Conservation (phyloP, 768 basidiomycete species). For the Auriscalpium vulgare region DNA sequence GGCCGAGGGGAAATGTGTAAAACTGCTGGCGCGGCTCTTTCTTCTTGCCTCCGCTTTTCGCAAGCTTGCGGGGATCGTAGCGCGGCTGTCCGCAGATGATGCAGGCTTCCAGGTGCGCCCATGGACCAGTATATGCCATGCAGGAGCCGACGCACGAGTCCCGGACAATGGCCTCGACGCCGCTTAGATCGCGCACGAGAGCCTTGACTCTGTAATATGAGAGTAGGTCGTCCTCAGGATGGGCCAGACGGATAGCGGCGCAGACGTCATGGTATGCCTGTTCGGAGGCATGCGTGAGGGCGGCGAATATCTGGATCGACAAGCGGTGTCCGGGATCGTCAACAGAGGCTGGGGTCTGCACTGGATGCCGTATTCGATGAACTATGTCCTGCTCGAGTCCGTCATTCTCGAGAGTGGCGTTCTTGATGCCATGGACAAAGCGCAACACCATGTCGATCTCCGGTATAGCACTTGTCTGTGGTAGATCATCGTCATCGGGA, state of each 20-base stretch:
- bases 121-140: conserved; percentile 15
- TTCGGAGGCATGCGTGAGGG: conserved; percentile 2
- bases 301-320: conserved; percentile 2
- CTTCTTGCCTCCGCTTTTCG: background rate
- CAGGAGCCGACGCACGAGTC: conserved; percentile 15
- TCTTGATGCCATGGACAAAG: background rate
- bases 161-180: background rate
- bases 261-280: conserved; percentile 4
- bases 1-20: conserved; percentile 15
- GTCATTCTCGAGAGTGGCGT: background rate
- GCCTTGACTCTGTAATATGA: background rate
- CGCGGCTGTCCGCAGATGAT: conserved; percentile 5
- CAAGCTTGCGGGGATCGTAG: conserved; percentile 2
- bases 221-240: background rate
- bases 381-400: background rate
- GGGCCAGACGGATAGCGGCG: background rate
- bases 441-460: background rate
- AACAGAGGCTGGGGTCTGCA: background rate
- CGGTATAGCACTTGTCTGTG: background rate
- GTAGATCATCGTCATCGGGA: no score
- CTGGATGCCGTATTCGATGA: conserved; percentile 2
- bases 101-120: conserved; percentile 6
- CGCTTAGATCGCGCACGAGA: conserved; percentile 2
- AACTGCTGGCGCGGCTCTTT: conserved; percentile 12
- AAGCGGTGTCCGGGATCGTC: conserved; percentile 2